Evolutionary conservation across 2,329 filamentous ascomycete genomes (phyloP), one percentile per base, ranked within the genome.

Genomic region (Claviceps humidiphila): DNA sequence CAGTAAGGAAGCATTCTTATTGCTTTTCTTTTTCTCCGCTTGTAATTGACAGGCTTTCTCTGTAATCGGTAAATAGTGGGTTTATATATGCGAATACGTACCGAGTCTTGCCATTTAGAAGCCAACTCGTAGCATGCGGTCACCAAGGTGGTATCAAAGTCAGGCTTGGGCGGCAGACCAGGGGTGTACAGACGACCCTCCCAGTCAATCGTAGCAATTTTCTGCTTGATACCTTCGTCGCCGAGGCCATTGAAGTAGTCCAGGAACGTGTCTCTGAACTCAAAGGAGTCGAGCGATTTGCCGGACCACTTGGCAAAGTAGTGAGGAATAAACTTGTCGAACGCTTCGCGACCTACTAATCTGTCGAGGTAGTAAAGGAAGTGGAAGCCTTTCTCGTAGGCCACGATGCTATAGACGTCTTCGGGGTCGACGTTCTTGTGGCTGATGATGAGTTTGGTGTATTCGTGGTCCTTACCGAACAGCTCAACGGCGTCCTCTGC

Each of bases 331-430:
- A 97, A 98, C 60, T 82, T 85, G 74, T 97, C 88, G 72, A 93
- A 98, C 65, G 86, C 85, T n/a, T 84, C 76, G 55, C 87, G 85
- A 39, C 89, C 87, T 4, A 97, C 77, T 1, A 95, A 73, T 47
- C 84, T 85, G 62, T 98, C 93, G 14, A 98, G 81, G 61, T 90
- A 84, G 68, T 89, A 96, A 46, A 98, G 75, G 67, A 97, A 94
- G 63, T 87, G 87, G 69, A 95, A 97, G 3, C 91, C 91, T 70
- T 98, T 97, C 66, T 97, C 91, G 62, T 98, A 98, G 0, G 93
- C 89, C 38, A 97, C 76, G 26, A 81, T 86, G 59, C 87, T 94
- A 71, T 97, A 98, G 1, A 91, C 87, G 67, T 98, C 93, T 66
- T 97, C 93, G 0, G 93, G 93, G 61, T 97, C 91, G 58, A 93